These are phyloP conservation scores for Termitomyces sp. DNA, from an alignment of 768 basidiomycete genomes.

Conservation along the genomic window DNA sequence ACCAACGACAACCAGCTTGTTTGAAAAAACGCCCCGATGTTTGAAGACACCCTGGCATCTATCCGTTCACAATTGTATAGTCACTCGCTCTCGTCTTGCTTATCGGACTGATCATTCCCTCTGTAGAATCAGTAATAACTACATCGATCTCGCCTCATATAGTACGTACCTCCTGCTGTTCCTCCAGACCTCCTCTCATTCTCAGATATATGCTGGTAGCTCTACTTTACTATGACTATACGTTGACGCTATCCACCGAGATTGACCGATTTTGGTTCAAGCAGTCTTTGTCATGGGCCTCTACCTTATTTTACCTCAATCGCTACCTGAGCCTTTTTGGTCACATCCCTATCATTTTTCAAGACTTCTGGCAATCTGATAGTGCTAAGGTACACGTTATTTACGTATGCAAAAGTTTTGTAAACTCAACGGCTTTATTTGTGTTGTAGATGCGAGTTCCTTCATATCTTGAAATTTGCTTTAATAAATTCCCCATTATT, in stretches of 20 bases:
- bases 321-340: conserved; percentile 29
- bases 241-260: conserved; percentile 41
- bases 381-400: conserved; percentile 16
- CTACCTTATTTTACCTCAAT: conserved; percentile 38
- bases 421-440: neutral
- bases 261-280: conserved; percentile 40
- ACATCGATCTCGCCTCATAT: neutral
- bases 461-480: neutral
- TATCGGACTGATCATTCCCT: neutral
- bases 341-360: conserved; percentile 25
- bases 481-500: neutral
- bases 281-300: conserved; percentile 25
- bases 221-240: conserved; percentile 19
- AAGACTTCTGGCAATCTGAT: conserved; percentile 26
- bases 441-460: neutral
- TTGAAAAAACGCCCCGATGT: neutral
- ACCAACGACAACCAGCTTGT: neutral
- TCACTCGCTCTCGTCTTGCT: neutral
- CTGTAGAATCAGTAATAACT: neutral
- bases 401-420: neutral
- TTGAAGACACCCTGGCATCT: neutral
- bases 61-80: neutral
- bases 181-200: neutral
- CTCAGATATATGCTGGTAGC: neutral
- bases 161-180: neutral